Evolutionary conservation across 495 filamentous ascomycete species (phyloP), one percentile per base, ranked within the genome.

Genomic region (Trichocladium antarcticum): DNA sequence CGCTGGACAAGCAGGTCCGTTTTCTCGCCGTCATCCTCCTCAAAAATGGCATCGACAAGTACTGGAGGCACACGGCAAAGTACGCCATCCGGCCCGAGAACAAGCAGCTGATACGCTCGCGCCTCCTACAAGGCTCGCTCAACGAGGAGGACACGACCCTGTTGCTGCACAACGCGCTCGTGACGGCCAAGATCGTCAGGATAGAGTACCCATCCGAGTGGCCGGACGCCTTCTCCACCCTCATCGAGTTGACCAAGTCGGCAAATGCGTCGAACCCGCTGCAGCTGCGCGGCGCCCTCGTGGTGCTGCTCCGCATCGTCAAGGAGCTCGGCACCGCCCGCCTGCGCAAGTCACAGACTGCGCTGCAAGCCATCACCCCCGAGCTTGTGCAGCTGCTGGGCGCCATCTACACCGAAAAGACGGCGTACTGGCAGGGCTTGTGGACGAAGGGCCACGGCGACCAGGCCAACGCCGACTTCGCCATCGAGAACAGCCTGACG

Each of bases 21-120:
- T 86, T 92, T 61, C 76, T 95, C n/a, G 80, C 88, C 15, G 80
- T 95, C 42, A 96, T 95, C 51, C 85, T 93, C 59, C 70, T 98
- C 45, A 96, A 96, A 62, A 95, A 96, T 63, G 92, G 87, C 21
- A 86, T 95, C 58, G 90, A 96, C 57, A 88, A 84, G 62, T 87
- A 86, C 63, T 98, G 92, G 92, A 77, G 92, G 78, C 80, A 56
- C 35, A 81, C 78, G 3, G 75, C 83, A 14, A 71, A 62, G 53
- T 82, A 82, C 63, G 77, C 83, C 24, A 84, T 96, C 35, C 71
- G 64, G 8, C 81, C 84, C 51, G 76, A 81, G 9, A 81, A 93
- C 55, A 95, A 88, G 62, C 65, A 74, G 7, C 62, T 74, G 19
- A 87, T 98, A 42, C 82, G 90, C 42, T 74, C 74, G 2, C 76